Conservation (phyloP, 176 grass and related monocot species). For the Eragrostis nindensis region DNA sequence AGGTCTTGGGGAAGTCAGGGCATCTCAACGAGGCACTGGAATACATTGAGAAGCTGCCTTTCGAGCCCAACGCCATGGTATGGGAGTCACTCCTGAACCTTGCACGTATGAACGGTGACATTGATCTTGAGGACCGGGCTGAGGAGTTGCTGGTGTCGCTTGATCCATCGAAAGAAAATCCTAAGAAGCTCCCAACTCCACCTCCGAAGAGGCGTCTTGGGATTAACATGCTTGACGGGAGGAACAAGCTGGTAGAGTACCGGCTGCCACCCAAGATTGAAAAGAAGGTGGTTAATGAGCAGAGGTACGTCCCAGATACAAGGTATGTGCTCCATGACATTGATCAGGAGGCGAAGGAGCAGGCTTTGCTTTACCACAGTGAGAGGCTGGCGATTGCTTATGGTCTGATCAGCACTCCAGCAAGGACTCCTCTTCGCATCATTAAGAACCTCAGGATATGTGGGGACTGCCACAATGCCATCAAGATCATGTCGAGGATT, state of each 20-base stretch:
- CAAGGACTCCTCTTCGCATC: constrained; percentile 81
- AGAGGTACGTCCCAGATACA: constrained; percentile 85
- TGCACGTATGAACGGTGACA: constrained; percentile 68
- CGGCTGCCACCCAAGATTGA: constrained; percentile 76
- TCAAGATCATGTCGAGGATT: constrained; percentile 93
- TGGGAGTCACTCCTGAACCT: constrained; percentile 77
- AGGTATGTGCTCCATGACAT: constrained; percentile 93
- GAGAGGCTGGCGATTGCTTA: constrained; percentile 91
- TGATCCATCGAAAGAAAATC: constrained; percentile 59
- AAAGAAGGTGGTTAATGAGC: constrained; percentile 80
- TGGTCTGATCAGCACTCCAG: constrained; percentile 82
- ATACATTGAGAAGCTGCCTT: constrained; percentile 82
- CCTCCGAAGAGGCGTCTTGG: constrained; percentile 75
- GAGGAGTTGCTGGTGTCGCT: constrained; percentile 66
- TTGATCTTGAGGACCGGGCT: constrained; percentile 79
- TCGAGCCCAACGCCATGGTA: constrained; percentile 58
- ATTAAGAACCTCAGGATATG: constrained; percentile 95
- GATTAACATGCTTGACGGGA: constrained; percentile 87
- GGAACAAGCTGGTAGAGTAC: constrained; percentile 82
- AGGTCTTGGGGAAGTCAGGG: constrained; percentile 80
- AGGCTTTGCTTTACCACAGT: constrained; percentile 86
- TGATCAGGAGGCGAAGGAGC: constrained; percentile 89
- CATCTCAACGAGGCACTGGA: constrained; percentile 81
- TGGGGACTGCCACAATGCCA: constrained; percentile 91
- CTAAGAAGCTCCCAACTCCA: constrained; percentile 62